Percentiles rank a stretch among this genome's conserved stretches.
Conservation (phyloP, 108 stramenopile genomes). For the Skeletonema costatum region DNA sequence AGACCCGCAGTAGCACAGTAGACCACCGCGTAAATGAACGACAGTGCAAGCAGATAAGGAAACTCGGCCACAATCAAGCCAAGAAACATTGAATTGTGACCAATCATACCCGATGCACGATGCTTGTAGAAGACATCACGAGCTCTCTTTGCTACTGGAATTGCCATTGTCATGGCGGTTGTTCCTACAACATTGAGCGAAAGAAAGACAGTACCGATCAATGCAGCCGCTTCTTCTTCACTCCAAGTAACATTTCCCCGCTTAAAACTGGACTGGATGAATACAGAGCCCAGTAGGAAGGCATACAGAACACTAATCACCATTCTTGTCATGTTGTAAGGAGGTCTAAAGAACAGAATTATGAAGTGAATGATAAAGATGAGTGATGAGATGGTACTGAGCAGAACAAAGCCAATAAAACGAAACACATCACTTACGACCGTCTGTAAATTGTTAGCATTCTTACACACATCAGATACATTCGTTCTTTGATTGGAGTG, state of each 20-base stretch:
- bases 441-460: slow-evolving; percentile 68
- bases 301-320: slow-evolving; percentile 60
- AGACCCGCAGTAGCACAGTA: slow-evolving; percentile 35
- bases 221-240: slow-evolving; percentile 34
- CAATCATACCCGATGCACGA: slow-evolving; percentile 73
- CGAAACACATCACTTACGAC: slow-evolving; percentile 35
- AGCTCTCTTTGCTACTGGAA: slow-evolving; percentile 73
- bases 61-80: slow-evolving; percentile 69
- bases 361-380: neutral
- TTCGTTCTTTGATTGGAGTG: slow-evolving; percentile 35
- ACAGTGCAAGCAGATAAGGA: slow-evolving; percentile 37
- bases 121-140: slow-evolving; percentile 79
- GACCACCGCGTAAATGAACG: slow-evolving; percentile 30
- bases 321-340: slow-evolving; percentile 74
- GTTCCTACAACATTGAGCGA: slow-evolving; percentile 47
- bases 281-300: slow-evolving; percentile 65
- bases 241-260: slow-evolving; percentile 8
- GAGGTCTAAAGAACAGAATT: slow-evolving; percentile 16
- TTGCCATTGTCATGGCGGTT: slow-evolving; percentile 66
- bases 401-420: neutral
- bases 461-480: slow-evolving; percentile 22
- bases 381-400: neutral
- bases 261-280: slow-evolving; percentile 31
- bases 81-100: slow-evolving; percentile 55
- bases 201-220: slow-evolving; percentile 47